Conservation (phyloP, 2,329 filamentous ascomycete species). For the Aspergillus phoenicis region DNA sequence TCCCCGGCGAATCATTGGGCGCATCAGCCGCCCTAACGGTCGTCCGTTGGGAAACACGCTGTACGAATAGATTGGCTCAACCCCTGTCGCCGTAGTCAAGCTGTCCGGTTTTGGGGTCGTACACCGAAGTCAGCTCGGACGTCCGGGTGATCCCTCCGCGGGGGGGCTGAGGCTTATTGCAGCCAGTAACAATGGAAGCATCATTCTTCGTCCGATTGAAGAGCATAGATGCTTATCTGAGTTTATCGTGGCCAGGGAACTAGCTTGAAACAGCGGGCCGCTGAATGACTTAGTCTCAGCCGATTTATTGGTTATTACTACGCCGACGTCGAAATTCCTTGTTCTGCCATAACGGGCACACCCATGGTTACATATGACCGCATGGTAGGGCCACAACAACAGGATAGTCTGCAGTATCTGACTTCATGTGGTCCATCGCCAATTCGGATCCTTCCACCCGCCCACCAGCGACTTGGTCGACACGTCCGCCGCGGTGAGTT, state of each 20-base stretch:
- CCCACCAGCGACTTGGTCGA: constrained; percentile 11
- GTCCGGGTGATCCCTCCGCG: background rate
- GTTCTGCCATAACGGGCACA: background rate
- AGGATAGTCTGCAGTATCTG: background rate
- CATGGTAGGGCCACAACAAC: too few species aligned
- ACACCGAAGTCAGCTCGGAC: background rate
- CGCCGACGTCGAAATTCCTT: too few species aligned
- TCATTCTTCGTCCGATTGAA: too few species aligned
- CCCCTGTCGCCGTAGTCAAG: background rate
- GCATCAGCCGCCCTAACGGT: background rate
- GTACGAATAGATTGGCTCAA: background rate
- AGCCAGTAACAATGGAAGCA: background rate
- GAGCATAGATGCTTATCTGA: background rate
- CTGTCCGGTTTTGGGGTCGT: background rate
- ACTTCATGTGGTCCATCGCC: constrained; percentile 15
- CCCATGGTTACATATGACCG: background rate
- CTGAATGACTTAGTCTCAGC: too few species aligned
- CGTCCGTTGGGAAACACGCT: background rate
- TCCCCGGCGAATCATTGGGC: background rate
- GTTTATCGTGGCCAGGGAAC: background rate
- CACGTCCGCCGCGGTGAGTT: constrained; percentile 13
- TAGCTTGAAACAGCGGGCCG: too few species aligned
- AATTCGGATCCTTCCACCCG: constrained; percentile 17
- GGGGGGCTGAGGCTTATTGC: background rate
- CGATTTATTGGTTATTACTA: too few species aligned